A percentile compares a stretch with the other conserved stretches of the same genome.
Conservation (phyloP, 495 filamentous ascomycete species). For the Poronia punctata region DNA sequence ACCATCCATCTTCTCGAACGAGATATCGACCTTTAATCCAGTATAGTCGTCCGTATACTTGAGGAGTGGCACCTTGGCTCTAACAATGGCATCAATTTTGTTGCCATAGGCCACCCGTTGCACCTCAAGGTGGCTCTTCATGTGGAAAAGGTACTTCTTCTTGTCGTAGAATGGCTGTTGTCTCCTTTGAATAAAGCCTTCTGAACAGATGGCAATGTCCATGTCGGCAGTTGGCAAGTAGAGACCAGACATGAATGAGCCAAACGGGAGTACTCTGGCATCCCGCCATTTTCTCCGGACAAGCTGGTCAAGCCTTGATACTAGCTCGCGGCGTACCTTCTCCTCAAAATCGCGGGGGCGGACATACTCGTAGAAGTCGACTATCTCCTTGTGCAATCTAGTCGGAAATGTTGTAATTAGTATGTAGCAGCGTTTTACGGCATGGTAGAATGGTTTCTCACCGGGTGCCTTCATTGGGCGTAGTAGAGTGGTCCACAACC, state of each 20-base stretch:
- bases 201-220: conserved; percentile 80
- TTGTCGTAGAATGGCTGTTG: conserved; percentile 28
- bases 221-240: conserved; percentile 92
- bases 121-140: conserved; percentile 44
- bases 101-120: conserved; percentile 42
- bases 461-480: conserved; percentile 41
- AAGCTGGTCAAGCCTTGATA: conserved; percentile 48
- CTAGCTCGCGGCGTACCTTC: conserved; percentile 61
- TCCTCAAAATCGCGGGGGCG: conserved; percentile 72
- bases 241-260: conserved; percentile 82
- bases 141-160: conserved; percentile 32
- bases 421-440: background rate
- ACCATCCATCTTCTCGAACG: conserved; percentile 86
- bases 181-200: conserved; percentile 41
- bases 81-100: conserved; percentile 55
- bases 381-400: conserved; percentile 77
- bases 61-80: conserved; percentile 85
- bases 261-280: conserved; percentile 65
- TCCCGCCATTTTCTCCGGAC: conserved; percentile 47
- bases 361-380: conserved; percentile 82
- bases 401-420: background rate
- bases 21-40: conserved; percentile 75
- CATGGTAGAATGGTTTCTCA: conserved; percentile 25
- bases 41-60: conserved; percentile 76
- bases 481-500: conserved; percentile 39